phyloP scores from a whole-genome alignment of 2,329 filamentous ascomycete genomes.

The Teratosphaeria epicoccoides region DNA sequence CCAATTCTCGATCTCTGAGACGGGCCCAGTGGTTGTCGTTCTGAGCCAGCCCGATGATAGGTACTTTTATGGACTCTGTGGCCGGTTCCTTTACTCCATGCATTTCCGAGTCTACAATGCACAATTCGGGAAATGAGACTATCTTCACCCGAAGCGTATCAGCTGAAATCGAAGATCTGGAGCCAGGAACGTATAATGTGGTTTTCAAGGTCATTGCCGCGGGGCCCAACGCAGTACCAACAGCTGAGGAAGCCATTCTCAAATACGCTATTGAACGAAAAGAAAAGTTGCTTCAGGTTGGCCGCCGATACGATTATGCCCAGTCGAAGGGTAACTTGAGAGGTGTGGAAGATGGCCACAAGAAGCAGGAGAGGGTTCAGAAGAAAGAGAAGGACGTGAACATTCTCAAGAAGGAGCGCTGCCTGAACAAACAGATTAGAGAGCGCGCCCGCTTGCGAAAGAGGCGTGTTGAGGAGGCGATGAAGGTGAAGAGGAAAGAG shows the following conservation, averaged over 20 bases:
- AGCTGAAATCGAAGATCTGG: conserved; percentile 58
- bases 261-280: conserved; percentile 51
- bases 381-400: conserved; percentile 27
- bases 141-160: conserved; percentile 64
- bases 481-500: conserved; percentile 16
- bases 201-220: conserved; percentile 63
- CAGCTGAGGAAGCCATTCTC: conserved; percentile 58
- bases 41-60: conserved; percentile 50
- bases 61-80: conserved; percentile 49
- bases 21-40: conserved; percentile 47
- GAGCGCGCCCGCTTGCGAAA: conserved; percentile 16
- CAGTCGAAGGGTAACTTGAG: conserved; percentile 53
- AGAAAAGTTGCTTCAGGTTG: conserved; percentile 64
- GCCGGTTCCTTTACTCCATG: conserved; percentile 47
- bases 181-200: conserved; percentile 64
- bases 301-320: conserved; percentile 59
- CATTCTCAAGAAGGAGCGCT: conserved; percentile 30
- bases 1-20: conserved; percentile 41
- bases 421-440: conserved; percentile 30
- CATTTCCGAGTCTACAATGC: conserved; percentile 48
- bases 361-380: conserved; percentile 27
- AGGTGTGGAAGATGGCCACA: conserved; percentile 40
- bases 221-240: conserved; percentile 39
- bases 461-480: conserved; percentile 16
- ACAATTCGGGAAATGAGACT: conserved; percentile 35